These are phyloP conservation scores for Penicillium occitanis DNA, from an alignment of 2,329 filamentous ascomycete species.

Conservation along the genomic window DNA sequence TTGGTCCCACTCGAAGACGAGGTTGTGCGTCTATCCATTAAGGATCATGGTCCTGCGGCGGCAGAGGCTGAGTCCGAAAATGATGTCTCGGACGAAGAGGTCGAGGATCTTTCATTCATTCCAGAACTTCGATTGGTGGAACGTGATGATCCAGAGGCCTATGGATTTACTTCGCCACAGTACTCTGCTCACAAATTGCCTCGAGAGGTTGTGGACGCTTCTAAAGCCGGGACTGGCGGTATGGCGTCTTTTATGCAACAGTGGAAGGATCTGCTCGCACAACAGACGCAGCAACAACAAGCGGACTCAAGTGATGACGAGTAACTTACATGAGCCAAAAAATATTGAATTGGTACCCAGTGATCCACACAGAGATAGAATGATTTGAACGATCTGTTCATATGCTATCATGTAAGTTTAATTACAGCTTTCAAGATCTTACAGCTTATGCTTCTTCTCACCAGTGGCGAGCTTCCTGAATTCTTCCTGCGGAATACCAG, in stretches of 20 bases:
- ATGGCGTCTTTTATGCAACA: conserved; percentile 76
- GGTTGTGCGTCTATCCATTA: conserved; percentile 39
- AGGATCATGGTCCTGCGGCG: conserved; percentile 19
- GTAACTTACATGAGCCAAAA: not conserved
- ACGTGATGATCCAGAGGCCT: conserved; percentile 83
- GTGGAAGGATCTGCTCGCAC: conserved; percentile 63
- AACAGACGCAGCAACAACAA: conserved; percentile 42
- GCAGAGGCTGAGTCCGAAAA: not conserved
- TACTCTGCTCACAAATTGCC: conserved; percentile 96
- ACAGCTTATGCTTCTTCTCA: conserved; percentile 94
- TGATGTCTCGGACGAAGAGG: conserved; percentile 48
- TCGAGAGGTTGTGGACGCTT: conserved; percentile 79
- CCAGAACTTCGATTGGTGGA: conserved; percentile 82
- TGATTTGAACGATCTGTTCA: not conserved
- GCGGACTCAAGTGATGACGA: conserved; percentile 39
- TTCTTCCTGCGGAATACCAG: conserved; percentile 81
- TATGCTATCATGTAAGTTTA: not conserved
- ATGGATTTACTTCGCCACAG: conserved; percentile 78
- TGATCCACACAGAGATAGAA: not conserved
- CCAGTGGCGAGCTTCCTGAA: conserved; percentile 81
- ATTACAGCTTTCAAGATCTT: conserved; percentile 23
- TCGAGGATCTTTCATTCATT: conserved; percentile 51
- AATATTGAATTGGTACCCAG: not conserved
- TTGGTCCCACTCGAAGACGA: conserved; percentile 34
- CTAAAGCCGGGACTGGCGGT: conserved; percentile 66